Evolutionary conservation across 2,329 filamentous ascomycete genomes (phyloP), one percentile per base, ranked within the genome.

Genomic region (Fusarium penzigii): DNA sequence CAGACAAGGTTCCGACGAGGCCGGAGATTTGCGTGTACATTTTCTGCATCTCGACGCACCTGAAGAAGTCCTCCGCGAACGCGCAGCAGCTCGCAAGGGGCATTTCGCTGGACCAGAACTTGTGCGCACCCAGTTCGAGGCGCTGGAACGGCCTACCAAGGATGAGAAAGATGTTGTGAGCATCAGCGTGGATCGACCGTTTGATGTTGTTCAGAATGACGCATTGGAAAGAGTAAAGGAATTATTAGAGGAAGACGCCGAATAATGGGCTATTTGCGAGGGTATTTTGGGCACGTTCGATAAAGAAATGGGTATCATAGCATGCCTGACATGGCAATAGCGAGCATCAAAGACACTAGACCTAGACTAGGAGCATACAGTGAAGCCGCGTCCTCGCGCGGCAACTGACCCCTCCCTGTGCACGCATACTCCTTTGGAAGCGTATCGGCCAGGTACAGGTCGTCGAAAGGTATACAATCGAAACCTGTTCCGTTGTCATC

Each of bases 31-130:
- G 10, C 55, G 55, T 0, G 56, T 58, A 3, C 56, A 58, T 5
- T 58, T 58, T 2, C 17, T 58, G 1, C 55, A 58, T 34, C 56
- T 58, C 5, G 56, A 58, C 8, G 56, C 56, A 2, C 55, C 51
- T 0, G 56, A 58, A 38, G 55, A 58, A 5, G 48, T 58, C 1
- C 45, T 58, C 1, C 51, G 25, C 0, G 14, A 58, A 4, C 45
- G 56, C 5, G 55, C 56, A 8, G 48, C 55, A 0, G 40, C 43
- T 3, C 48, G 56, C 1, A 52, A 58, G 9, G 56, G 56, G 0
- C 56, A 58, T 10, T 58, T 58, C 12, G 56, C 56, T 0, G 52
- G 52, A 1, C 5, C 55, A 1, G 17, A 14, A 2, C 32, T 58
- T 1, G 56, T 58, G 2, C 55, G 55, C 36, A 58, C 55, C 2